A percentile compares a stretch with the other conserved stretches of the same genome.
Evolutionary conservation across 164 flowering plant genomes (phyloP).

Genomic region (Aristolochia contorta): DNA sequence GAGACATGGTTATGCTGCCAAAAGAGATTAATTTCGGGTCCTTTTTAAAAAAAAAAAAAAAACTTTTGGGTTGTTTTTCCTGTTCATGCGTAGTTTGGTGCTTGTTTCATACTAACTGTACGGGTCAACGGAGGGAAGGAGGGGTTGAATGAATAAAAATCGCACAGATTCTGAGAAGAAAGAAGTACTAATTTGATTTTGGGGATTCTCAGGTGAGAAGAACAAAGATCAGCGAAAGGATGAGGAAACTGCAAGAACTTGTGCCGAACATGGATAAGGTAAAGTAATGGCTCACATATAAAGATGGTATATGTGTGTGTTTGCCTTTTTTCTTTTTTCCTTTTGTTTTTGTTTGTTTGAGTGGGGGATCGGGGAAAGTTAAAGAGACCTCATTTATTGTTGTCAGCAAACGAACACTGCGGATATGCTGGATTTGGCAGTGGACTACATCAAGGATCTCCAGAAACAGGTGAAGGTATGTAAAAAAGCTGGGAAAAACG

Average conservation of each 20-base stretch:
- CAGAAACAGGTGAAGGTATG: slow-evolving; percentile 75
- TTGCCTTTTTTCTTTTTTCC: neutral
- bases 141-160: too few relatives aligned
- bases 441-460: slow-evolving; percentile 85
- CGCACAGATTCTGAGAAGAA: too few relatives aligned
- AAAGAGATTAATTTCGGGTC: slow-evolving; percentile 1
- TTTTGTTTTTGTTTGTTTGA: too few relatives aligned
- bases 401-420: slow-evolving; percentile 93
- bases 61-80: neutral
- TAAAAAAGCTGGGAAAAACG: neutral
- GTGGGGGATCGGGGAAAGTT: too few relatives aligned
- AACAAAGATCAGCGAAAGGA: slow-evolving; percentile 83
- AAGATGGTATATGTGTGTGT: too few relatives aligned
- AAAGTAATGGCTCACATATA: neutral
- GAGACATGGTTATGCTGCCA: slow-evolving; percentile 1
- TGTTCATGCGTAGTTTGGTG: neutral
- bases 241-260: slow-evolving; percentile 92
- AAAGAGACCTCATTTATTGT: neutral
- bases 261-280: slow-evolving; percentile 99
- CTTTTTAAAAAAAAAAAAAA: too few relatives aligned
- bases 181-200: too few relatives aligned
- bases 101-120: too few relatives aligned
- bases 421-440: slow-evolving; percentile 95
- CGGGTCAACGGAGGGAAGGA: too few relatives aligned
- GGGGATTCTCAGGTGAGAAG: slow-evolving; percentile 64